Percentiles rank a stretch among this genome's conserved stretches.
Conservation (phyloP, 257 asterid species). For the Plectranthus barbatus region DNA sequence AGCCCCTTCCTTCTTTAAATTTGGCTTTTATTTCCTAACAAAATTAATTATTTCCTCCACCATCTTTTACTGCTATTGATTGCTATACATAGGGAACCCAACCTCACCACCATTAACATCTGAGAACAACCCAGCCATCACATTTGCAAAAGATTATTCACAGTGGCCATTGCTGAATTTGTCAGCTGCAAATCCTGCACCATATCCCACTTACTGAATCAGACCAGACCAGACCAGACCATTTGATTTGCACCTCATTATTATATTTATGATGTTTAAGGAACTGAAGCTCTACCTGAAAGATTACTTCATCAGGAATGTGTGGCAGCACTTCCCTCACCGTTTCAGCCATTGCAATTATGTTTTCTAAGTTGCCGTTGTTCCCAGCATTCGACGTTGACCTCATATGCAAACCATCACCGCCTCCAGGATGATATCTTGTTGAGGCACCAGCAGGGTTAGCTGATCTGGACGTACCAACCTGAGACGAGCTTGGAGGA, state of each 20-base stretch:
- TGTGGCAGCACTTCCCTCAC: conserved; percentile 79
- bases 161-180: conserved; percentile 43
- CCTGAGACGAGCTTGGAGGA: conserved; percentile 55
- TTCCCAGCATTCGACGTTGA: conserved; percentile 26
- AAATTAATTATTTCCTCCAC: conserved; percentile 10
- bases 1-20: not conserved
- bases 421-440: conserved; percentile 25
- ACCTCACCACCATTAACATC: not conserved
- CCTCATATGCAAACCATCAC: conserved; percentile 38
- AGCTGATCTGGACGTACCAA: conserved; percentile 52
- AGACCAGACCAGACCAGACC: no score
- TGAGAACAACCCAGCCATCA: conserved; percentile 10
- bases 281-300: conserved; percentile 34
- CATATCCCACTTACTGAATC: no score
- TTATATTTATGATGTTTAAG: not conserved
- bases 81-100: conserved; percentile 12
- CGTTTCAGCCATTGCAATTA: conserved; percentile 63
- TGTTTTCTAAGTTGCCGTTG: conserved; percentile 33
- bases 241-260: no score
- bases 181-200: conserved; percentile 75
- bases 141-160: conserved; percentile 37
- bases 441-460: conserved; percentile 28
- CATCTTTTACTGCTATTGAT: conserved; percentile 4
- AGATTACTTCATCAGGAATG: conserved; percentile 60
- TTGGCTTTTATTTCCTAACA: conserved; percentile 10